Evolutionary conservation across 352 stramenopile species (phyloP), one percentile per base, ranked within the genome.

Genomic region (Chrysophaeum taylorii): DNA sequence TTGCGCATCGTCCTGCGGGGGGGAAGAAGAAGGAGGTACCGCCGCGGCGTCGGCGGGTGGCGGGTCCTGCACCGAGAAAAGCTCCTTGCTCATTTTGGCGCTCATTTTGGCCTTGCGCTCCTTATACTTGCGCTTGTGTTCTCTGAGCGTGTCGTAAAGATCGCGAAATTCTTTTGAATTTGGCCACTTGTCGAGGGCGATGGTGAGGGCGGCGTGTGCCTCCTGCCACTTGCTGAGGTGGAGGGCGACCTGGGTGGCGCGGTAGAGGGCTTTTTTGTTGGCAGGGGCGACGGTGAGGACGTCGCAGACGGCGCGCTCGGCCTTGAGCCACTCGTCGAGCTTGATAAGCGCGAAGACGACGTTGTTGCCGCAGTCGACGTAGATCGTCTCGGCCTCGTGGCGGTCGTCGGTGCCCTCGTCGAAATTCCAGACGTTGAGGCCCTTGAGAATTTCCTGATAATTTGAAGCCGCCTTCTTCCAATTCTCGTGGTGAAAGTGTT

Each of bases 281-380:
- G 25, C 33, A 9, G 57, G 57, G 33, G 57, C 57, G 12, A 66
- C 57, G 18, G 33, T 45, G 33, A 66, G 57, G 12, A 66, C 57
- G 57, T 66, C 57, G 31, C 31, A 42, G 35, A 66, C 27, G 12
- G 57, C 57, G 18, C 45, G 25, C 35, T 66, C 57, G 15, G 57
- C 57, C 35, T 66, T 66, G 33, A 66, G 57, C 57, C 57, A 66
- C 18, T 66, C 57, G 33, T 31, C 57, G 23, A 66, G 5, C 36
- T 45, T 66, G 18, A 48, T 42, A 1, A 66, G 31, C 33, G 57
- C 57, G n/a, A 43, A 66, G 12, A 66, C 57, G 33, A 66, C 33
- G 35, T 66, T 66, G 57, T 66, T 66, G 57, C 33, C 57, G 57
- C 57, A 66, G 57, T 42, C 31, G 33, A 66, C 31, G 36, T 66